phyloP scores from a whole-genome alignment of 805 yeast genomes.

The Saturnispora zaruensis region DNA sequence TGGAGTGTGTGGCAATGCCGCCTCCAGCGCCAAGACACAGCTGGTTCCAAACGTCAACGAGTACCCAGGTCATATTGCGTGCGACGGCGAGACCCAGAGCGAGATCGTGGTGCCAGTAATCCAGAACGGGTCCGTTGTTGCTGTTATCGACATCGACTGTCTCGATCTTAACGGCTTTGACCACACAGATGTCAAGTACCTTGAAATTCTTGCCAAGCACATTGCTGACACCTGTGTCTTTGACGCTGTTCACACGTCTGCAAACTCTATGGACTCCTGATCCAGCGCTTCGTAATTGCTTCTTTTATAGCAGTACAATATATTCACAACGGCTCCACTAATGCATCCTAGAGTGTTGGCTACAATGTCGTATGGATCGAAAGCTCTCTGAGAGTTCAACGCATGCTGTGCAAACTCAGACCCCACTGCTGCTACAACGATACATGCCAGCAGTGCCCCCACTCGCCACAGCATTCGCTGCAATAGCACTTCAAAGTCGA shows the following conservation, averaged over 20 bases:
- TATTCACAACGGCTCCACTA: slow-evolving; percentile 19
- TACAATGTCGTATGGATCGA: slow-evolving; percentile 31
- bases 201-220: slow-evolving; percentile 50
- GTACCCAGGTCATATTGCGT: slow-evolving; percentile 92
- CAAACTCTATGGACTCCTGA: neutral
- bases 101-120: slow-evolving; percentile 86
- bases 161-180: slow-evolving; percentile 56
- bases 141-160: slow-evolving; percentile 87
- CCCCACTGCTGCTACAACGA: slow-evolving; percentile 35
- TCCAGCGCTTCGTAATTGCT: neutral
- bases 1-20: slow-evolving; percentile 93
- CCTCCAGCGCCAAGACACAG: slow-evolving; percentile 49
- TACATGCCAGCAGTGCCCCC: slow-evolving; percentile 32
- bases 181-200: slow-evolving; percentile 44
- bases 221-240: slow-evolving; percentile 42
- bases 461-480: slow-evolving; percentile 11
- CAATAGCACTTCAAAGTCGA: slow-evolving; percentile 27
- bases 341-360: slow-evolving; percentile 24
- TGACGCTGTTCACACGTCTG: neutral
- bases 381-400: slow-evolving; percentile 36
- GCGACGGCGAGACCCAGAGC: slow-evolving; percentile 90
- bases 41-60: slow-evolving; percentile 67
- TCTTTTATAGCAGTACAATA: slow-evolving; percentile 5
- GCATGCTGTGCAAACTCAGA: slow-evolving; percentile 42
- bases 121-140: slow-evolving; percentile 38